phyloP scores from a whole-genome alignment of 352 stramenopile genomes.

The Pythium apleroticum region DNA sequence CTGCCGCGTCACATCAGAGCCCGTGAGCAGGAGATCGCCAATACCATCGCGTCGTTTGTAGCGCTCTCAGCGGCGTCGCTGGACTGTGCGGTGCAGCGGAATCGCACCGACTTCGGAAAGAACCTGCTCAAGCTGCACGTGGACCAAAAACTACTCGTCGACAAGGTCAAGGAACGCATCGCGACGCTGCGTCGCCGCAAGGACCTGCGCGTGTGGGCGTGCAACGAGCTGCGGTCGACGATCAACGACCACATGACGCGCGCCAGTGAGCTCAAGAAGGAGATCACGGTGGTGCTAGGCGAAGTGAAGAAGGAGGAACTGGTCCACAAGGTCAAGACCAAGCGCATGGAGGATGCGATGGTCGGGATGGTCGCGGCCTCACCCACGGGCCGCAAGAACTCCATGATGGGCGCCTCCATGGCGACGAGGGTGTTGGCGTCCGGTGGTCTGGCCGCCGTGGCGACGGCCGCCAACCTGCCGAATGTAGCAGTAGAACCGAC shows the following conservation, averaged over 20 bases:
- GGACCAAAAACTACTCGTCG: constrained; percentile 11
- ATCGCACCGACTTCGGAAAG: constrained; percentile 22
- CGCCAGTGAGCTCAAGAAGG: constrained; percentile 63
- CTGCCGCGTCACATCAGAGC: constrained; percentile 23
- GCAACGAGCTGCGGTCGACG: constrained; percentile 42
- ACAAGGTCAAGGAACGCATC: constrained; percentile 41
- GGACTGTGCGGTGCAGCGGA: constrained; percentile 25
- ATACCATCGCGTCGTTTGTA: constrained; percentile 32
- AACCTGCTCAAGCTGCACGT: constrained; percentile 14
- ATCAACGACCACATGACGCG: constrained; percentile 59
- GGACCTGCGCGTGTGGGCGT: constrained; percentile 56
- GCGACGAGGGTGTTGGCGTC: constrained; percentile 18
- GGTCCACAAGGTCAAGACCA: constrained; percentile 48
- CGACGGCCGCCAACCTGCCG: constrained; percentile 13
- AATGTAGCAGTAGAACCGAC: not conserved
- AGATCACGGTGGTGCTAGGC: constrained; percentile 36
- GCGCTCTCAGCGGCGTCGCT: constrained; percentile 24
- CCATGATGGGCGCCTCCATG: constrained; percentile 15
- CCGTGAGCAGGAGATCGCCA: constrained; percentile 25
- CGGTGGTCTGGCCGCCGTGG: constrained; percentile 22
- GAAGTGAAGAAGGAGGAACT: constrained; percentile 64
- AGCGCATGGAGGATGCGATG: constrained; percentile 49
- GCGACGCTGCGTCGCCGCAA: constrained; percentile 40
- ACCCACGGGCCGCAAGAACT: constrained; percentile 20
- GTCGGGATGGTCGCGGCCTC: not conserved